Conservation (phyloP, 2,329 filamentous ascomycete species). For the Cladophialophora yegresii region DNA sequence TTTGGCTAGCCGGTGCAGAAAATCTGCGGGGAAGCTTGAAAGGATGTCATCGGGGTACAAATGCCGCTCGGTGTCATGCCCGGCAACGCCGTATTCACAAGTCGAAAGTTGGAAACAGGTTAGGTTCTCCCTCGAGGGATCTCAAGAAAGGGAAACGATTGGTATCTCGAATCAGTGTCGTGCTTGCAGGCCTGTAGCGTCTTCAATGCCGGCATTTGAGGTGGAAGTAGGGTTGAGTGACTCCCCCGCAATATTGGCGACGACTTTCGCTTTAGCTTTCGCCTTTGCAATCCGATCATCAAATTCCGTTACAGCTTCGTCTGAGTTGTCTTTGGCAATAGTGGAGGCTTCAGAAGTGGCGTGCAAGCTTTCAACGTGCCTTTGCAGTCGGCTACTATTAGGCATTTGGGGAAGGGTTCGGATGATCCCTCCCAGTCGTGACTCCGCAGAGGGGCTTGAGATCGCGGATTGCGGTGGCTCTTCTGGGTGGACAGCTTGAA, state of each 20-base stretch:
- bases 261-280: slow-evolving; percentile 78
- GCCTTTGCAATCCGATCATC: slow-evolving; percentile 86
- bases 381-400: slow-evolving; percentile 67
- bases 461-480: background rate
- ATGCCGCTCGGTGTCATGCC: slow-evolving; percentile 11
- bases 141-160: background rate
- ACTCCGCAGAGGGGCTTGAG: background rate
- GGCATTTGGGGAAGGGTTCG: slow-evolving; percentile 40
- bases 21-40: slow-evolving; percentile 27
- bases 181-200: slow-evolving; percentile 37
- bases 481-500: slow-evolving; percentile 1
- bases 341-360: slow-evolving; percentile 77
- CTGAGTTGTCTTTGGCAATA: slow-evolving; percentile 76
- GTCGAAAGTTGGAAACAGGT: background rate
- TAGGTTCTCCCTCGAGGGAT: background rate
- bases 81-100: background rate
- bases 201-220: slow-evolving; percentile 36
- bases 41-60: background rate
- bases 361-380: slow-evolving; percentile 74
- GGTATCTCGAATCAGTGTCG: slow-evolving; percentile 48
- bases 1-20: slow-evolving; percentile 4
- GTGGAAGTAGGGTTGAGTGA: slow-evolving; percentile 37
- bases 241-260: slow-evolving; percentile 69
- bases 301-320: slow-evolving; percentile 86
- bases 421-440: slow-evolving; percentile 16